Base-by-base conservation (phyloP, 805 yeast genomes). In the Zygosaccharomyces kombuchaensis region DNA sequence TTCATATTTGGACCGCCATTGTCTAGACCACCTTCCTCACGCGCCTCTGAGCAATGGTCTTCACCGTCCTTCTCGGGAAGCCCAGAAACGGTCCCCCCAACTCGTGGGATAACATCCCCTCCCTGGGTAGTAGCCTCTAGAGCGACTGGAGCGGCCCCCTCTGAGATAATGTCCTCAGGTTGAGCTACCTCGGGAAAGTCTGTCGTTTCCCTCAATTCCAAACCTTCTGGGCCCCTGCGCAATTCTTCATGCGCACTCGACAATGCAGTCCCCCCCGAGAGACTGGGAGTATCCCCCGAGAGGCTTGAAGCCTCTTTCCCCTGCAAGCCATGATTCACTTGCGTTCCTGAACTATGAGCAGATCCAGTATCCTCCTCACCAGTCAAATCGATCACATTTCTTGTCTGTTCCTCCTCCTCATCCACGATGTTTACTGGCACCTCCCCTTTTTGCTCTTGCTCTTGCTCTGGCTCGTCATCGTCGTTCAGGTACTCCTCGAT, bases 401-500 rank as follows among this genome's bases (percentile, higher is more conserved):
- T 26, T 10, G 16, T 13, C 14, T 14, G 13, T 14, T 25, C n/a
- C 9, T 10, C 23, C 4, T 36, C 36, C 23, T 23, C 45, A 21
- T 30, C 16, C 13, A 42, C 29, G 25, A 50, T 47, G 37, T 46
- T 43, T 32, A 50, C 55, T 17, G 43, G 37, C 29, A 48, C 29
- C 19, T 41, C 23, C 12, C 21, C 27, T 19, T 16, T 38, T 14
- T 27, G 32, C 25, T 35, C 38, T n/a, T 35, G 38, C 14, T 19
- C 21, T n/a, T n/a, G n/a, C 10, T 37, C 40, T 17, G 32, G 21
- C n/a, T 19, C 21, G 9, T 43, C 48, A 5, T 43, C 52, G 16
- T 45, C 54, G 21, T 51, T 50, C 16, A 58, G 44, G 38, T 55
- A 55, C 36, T 55, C 57, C 40, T 59, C 62, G 31, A 60, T 56